Base-by-base conservation (phyloP, 1,284 basidiomycete genomes). In the Cutaneotrichosporon spelunceum region DNA sequence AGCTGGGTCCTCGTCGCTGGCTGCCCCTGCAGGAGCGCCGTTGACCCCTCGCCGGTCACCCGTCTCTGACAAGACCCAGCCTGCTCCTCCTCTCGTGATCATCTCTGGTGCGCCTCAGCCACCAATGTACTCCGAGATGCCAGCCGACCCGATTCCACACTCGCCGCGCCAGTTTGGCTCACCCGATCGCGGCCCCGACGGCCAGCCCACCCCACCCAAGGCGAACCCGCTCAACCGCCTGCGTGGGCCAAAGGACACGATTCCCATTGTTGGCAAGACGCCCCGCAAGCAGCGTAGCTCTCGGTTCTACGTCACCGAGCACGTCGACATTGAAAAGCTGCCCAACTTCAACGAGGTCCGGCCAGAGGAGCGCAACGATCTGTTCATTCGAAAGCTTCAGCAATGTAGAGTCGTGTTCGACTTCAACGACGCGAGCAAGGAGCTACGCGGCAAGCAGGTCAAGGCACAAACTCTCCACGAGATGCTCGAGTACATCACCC, bases 401-500 rank as follows among this genome's bases (percentile, higher is more conserved):
- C 96, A 99, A 78, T 98, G 94, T 80, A 89, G 90, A 59, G 93
- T 97, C 64, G 83, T 99, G 24, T 99, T 99, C 76, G 96, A 99
- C 80, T 99, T 99, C 81, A 99, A 98, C 78, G 96, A 99, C 76
- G 90, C 94, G 53, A 95, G 91, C 73, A 84, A 90, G 45, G 96
- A 99, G 73, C 85, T 99, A 70, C 89, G 89, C 76, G 95, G 93
- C 68, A 99, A 99, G 82, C 95, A 98, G 80, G 90, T 99, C 82
- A 99, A 99, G 82, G 91, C 95, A 1, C 91, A 96, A 75, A 93
- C 96, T 5, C 81, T 99, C 59, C 93, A 97, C 70, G 96, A 99
- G 82, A 93, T 99, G 91, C 85, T 99, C 75, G 96, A 99, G 75
- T 99, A 98, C 80, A 96, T 99, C 78, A 98, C 95, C 57, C 93